These are phyloP conservation scores for Sporobolus alterniflorus DNA, from an alignment of 202 grass and related monocot genomes.

Conservation along the genomic window DNA sequence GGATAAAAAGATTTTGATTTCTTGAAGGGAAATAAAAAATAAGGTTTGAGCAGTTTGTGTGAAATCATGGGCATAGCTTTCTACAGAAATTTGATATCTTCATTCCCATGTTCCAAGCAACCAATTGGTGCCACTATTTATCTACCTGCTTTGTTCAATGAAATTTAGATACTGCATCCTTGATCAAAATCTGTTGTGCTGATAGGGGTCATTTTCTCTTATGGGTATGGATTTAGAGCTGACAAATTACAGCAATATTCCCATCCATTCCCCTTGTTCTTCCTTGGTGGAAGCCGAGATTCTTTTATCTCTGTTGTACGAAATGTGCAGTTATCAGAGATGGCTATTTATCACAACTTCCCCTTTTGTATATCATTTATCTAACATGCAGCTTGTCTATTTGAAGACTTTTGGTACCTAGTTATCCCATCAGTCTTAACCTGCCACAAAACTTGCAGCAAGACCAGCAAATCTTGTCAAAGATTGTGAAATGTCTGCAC, in stretches of 20 bases:
- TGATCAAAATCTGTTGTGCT: background rate
- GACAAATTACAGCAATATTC: background rate
- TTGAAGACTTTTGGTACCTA: background rate
- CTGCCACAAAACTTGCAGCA: constrained; percentile 30
- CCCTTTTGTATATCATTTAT: constrained; percentile 16
- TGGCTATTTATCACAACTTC: background rate
- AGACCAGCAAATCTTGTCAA: constrained; percentile 78
- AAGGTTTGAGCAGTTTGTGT: too few species aligned
- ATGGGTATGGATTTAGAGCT: background rate
- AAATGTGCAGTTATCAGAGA: background rate
- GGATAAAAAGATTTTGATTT: background rate
- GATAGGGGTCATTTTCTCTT: background rate
- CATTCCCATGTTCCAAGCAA: background rate
- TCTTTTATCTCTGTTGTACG: background rate
- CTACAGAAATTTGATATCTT: background rate
- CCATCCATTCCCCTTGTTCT: background rate
- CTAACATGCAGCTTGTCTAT: background rate
- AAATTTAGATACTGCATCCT: background rate
- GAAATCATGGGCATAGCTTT: too few species aligned
- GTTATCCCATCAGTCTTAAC: background rate
- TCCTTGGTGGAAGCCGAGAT: background rate
- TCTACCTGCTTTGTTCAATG: background rate
- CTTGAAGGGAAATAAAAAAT: too few species aligned
- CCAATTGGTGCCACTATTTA: background rate
- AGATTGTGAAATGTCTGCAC: constrained; percentile 77